Conservation (phyloP, 805 yeast species). For the Jamesozyma lodderae region DNA sequence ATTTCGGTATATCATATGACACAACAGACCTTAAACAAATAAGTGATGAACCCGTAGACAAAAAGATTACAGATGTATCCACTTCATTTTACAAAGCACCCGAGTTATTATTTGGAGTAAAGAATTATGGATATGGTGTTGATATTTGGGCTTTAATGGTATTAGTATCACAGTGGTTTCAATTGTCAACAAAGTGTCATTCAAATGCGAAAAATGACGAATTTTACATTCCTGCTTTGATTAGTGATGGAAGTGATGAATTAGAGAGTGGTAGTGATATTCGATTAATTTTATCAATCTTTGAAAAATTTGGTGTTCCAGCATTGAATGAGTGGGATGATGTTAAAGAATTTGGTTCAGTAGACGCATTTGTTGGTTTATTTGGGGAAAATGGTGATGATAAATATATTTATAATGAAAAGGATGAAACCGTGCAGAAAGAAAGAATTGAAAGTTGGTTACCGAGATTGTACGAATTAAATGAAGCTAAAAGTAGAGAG, state of each 20-base stretch:
- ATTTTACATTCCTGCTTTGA: constrained; percentile 19
- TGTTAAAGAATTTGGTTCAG: constrained; percentile 23
- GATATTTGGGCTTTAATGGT: constrained; percentile 73
- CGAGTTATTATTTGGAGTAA: constrained; percentile 55
- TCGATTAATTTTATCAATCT: constrained; percentile 46
- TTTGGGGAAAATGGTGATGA: constrained; percentile 26
- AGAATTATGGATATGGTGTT: constrained; percentile 43
- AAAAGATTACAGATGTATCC: constrained; percentile 43
- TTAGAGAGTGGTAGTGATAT: constrained; percentile 43
- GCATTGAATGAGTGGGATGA: constrained; percentile 35
- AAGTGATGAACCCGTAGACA: constrained; percentile 20
- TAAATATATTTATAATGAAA: constrained; percentile 13
- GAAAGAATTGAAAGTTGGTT: constrained; percentile 9
- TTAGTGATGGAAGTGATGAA: constrained; percentile 22
- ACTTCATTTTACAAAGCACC: constrained; percentile 71
- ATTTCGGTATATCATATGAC: constrained; percentile 58
- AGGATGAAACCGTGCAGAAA: constrained; percentile 6
- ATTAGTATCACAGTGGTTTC: constrained; percentile 43
- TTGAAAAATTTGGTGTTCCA: constrained; percentile 58
- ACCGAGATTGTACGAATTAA: constrained; percentile 18
- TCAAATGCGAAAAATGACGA: constrained; percentile 1
- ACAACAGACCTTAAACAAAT: constrained; percentile 17
- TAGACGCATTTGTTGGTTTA: constrained; percentile 28
- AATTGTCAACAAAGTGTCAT: constrained; percentile 18
- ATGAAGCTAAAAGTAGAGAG: constrained; percentile 4